phyloP scores from a whole-genome alignment of 495 filamentous ascomycete genomes.

The Hypoxylon trugodes region DNA sequence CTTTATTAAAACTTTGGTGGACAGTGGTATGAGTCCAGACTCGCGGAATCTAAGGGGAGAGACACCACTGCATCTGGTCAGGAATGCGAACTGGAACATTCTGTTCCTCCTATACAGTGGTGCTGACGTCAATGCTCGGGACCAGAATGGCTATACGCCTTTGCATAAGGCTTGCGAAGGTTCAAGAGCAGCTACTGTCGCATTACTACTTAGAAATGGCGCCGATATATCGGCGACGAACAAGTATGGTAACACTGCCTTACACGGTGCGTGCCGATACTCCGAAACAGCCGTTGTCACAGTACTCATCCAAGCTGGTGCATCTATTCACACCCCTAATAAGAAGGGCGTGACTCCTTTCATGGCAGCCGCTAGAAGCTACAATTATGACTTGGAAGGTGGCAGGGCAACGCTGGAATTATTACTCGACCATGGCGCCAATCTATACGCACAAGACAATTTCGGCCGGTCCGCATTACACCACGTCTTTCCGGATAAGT shows the following conservation, averaged over 20 bases:
- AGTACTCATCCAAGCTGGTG: not conserved
- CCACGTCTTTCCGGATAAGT: not conserved
- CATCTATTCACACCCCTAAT: not conserved
- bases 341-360: not conserved
- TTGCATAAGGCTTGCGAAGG: not conserved
- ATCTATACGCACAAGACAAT: not conserved
- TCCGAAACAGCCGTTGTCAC: not conserved
- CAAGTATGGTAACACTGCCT: not conserved
- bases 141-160: not conserved
- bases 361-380: not conserved
- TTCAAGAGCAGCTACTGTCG: not conserved
- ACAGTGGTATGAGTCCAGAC: not conserved
- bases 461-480: not conserved
- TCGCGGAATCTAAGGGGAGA: not conserved
- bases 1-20: not conserved
- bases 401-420: not conserved
- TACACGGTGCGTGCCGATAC: not conserved
- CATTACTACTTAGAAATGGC: not conserved
- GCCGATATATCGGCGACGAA: not conserved
- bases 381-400: not conserved
- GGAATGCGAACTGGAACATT: not conserved
- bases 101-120: not conserved
- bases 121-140: not conserved
- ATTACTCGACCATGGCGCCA: not conserved
- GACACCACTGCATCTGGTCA: not conserved